phyloP scores from a whole-genome alignment of 164 flowering plant species.

The Liriodendron chinense region DNA sequence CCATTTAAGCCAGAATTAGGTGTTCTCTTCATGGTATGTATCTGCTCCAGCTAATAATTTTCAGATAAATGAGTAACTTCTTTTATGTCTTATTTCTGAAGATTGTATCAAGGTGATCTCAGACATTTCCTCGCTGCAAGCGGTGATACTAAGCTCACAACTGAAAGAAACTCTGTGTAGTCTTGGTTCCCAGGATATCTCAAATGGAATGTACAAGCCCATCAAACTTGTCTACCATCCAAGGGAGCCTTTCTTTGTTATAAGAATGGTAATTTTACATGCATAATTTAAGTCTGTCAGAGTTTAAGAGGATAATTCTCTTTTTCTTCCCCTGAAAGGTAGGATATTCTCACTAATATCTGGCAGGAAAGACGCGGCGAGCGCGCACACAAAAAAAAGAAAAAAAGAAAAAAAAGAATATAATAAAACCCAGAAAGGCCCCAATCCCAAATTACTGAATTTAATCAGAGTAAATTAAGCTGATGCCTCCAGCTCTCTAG shows the following conservation, averaged over 20 bases:
- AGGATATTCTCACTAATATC: no score
- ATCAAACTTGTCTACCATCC: slow-evolving; percentile 73
- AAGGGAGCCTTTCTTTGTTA: slow-evolving; percentile 70
- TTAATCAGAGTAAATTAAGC: background rate
- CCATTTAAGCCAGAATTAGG: background rate
- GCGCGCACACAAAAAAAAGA: no score
- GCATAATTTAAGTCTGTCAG: background rate
- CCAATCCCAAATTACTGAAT: background rate
- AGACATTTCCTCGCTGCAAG: slow-evolving; percentile 58
- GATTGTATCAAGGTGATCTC: slow-evolving; percentile 47
- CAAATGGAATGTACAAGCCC: slow-evolving; percentile 48
- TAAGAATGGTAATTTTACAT: slow-evolving; percentile 53
- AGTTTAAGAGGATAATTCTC: background rate
- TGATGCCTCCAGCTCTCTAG: background rate
- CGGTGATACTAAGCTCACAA: slow-evolving; percentile 66
- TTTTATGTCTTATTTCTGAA: slow-evolving; percentile 19
- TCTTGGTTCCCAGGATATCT: slow-evolving; percentile 33
- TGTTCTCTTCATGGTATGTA: background rate
- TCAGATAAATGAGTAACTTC: background rate
- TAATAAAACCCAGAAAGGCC: no score
- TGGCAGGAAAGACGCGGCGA: no score
- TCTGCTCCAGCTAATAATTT: background rate
- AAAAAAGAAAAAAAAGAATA: no score
- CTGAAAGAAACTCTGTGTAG: slow-evolving; percentile 59
- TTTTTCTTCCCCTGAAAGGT: no score